These are phyloP conservation scores for Kwoniella newhampshirensis DNA, from an alignment of 768 basidiomycete genomes.

Conservation along the genomic window DNA sequence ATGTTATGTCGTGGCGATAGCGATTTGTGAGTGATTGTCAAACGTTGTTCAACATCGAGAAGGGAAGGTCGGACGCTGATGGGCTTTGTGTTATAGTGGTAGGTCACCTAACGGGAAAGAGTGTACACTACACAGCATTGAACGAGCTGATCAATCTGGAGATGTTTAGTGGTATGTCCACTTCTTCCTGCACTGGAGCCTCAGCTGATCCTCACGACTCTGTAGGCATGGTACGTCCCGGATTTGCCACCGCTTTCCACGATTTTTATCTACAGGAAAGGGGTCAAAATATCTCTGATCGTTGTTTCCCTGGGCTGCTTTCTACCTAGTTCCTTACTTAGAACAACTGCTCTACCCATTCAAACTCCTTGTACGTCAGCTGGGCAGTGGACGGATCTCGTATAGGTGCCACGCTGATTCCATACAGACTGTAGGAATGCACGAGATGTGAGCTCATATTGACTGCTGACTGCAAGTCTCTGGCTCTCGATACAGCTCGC, in stretches of 20 bases:
- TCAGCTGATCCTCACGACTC: not conserved
- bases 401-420: too few species aligned
- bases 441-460: constrained; percentile 41
- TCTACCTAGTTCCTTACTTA: constrained; percentile 42
- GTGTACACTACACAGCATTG: too few species aligned
- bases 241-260: not conserved
- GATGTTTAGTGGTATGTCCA: constrained; percentile 27
- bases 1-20: constrained; percentile 49
- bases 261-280: too few species aligned
- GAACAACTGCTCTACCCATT: constrained; percentile 52
- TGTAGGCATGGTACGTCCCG: constrained; percentile 21
- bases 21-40: constrained; percentile 36
- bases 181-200: too few species aligned
- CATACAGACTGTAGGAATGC: constrained; percentile 47
- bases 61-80: too few species aligned
- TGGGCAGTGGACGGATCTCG: too few species aligned
- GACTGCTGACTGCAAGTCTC: not conserved
- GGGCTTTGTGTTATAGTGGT: too few species aligned
- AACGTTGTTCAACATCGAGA: too few species aligned
- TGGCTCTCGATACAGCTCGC: not conserved
- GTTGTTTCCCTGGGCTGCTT: too few species aligned
- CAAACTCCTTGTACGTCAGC: constrained; percentile 50
- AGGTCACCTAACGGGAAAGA: too few species aligned
- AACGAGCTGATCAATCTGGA: too few species aligned
- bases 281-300: too few species aligned